A percentile compares a stretch with the other conserved stretches of the same genome.
Evolutionary conservation across 2,329 filamentous ascomycete genomes (phyloP).

Genomic region (Aspergillus ochraceoroseus): DNA sequence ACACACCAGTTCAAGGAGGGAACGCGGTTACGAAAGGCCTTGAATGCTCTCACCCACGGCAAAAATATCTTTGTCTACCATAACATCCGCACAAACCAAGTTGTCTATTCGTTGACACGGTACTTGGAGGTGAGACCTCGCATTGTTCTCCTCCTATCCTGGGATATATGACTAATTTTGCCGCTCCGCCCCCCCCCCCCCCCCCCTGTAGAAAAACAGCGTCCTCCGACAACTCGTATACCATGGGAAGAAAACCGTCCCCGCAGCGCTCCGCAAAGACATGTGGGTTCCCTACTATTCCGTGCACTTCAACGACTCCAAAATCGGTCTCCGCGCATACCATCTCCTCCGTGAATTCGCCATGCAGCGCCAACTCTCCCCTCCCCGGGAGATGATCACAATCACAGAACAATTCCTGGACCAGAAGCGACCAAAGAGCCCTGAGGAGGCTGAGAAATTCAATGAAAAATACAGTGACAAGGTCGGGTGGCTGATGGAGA

Average conservation of each 20-base stretch:
- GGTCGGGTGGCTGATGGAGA: slow-evolving; percentile 43
- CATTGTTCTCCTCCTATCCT: no score
- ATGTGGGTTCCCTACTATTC: slow-evolving; percentile 59
- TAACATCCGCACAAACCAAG: slow-evolving; percentile 59
- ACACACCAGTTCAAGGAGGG: slow-evolving; percentile 36
- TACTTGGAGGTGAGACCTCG: slow-evolving; percentile 54
- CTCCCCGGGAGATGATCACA: slow-evolving; percentile 42
- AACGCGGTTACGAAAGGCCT: slow-evolving; percentile 42
- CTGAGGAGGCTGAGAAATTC: slow-evolving; percentile 39
- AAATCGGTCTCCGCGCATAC: slow-evolving; percentile 52
- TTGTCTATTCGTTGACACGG: slow-evolving; percentile 58
- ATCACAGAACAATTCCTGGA: slow-evolving; percentile 43
- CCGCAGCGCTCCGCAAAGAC: slow-evolving; percentile 55
- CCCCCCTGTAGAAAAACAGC: slow-evolving; percentile 44
- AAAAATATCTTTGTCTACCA: slow-evolving; percentile 60
- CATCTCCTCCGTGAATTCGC: slow-evolving; percentile 58
- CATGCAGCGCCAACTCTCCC: slow-evolving; percentile 54
- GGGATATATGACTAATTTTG: background rate
- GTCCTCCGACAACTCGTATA: slow-evolving; percentile 56
- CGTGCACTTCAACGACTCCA: slow-evolving; percentile 50
- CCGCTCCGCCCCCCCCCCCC: no score
- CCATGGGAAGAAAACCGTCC: slow-evolving; percentile 60
- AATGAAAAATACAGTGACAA: slow-evolving; percentile 40
- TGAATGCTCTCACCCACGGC: slow-evolving; percentile 49
- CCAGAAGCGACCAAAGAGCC: slow-evolving; percentile 37